Percentiles rank a stretch among this genome's conserved stretches.
Evolutionary conservation across 108 stramenopile genomes (phyloP).

Genomic region (Pseudonitzschia multistriata): DNA sequence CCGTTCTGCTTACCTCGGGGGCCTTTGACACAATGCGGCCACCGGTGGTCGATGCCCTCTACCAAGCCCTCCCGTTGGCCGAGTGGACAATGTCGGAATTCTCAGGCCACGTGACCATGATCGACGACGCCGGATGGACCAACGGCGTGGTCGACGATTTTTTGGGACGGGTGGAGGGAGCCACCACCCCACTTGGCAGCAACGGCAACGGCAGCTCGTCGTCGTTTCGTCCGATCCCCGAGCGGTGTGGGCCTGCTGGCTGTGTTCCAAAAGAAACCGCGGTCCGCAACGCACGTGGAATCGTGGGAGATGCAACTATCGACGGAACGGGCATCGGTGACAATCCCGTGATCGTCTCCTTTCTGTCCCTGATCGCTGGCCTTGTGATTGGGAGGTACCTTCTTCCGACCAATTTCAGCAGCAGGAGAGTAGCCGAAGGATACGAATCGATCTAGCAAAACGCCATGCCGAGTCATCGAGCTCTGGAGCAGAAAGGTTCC

Average conservation of each 20-base stretch:
- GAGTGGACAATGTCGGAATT: constrained; percentile 32
- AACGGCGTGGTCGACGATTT: constrained; percentile 30
- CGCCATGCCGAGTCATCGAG: no score
- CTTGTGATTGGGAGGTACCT: neutral
- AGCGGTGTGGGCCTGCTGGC: neutral
- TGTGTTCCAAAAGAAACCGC: constrained; percentile 1
- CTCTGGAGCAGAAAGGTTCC: no score
- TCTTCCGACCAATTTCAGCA: neutral
- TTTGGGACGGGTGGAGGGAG: constrained; percentile 10
- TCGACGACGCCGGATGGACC: constrained; percentile 47
- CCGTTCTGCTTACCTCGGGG: constrained; percentile 45
- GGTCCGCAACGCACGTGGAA: no score
- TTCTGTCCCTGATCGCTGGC: no score
- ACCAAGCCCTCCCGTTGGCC: constrained; percentile 14
- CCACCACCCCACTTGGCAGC: no score
- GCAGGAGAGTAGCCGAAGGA: no score
- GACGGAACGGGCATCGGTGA: no score
- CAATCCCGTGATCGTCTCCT: no score
- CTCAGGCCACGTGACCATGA: constrained; percentile 53
- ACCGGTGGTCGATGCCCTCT: constrained; percentile 43
- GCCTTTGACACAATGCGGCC: constrained; percentile 51
- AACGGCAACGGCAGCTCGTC: no score
- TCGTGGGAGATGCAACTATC: no score
- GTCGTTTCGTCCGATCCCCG: neutral
- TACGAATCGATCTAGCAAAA: no score